Evolutionary conservation across 2,329 filamentous ascomycete genomes (phyloP).

Genomic region (Knufia petricola): DNA sequence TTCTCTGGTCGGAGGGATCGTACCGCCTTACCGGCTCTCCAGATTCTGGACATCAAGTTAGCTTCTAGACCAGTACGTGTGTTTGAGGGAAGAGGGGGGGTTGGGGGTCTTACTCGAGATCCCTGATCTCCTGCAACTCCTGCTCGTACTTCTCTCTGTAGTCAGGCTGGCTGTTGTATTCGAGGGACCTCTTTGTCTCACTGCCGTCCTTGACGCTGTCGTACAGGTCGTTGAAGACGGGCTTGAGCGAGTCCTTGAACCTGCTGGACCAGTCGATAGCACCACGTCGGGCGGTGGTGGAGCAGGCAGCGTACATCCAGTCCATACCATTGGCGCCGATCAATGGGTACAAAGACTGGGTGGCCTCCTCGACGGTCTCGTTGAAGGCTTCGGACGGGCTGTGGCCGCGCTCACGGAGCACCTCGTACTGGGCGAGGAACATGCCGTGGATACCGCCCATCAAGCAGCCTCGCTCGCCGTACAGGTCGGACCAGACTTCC

Average conservation of each 20-base stretch:
- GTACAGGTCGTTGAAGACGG: conserved; percentile 96
- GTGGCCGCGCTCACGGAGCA: conserved; percentile 97
- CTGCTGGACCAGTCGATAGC: conserved; percentile 96
- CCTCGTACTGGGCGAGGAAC: conserved; percentile 99
- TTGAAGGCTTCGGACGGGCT: conserved; percentile 98
- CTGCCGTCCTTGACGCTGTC: conserved; percentile 80
- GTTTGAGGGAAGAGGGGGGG: too few relatives aligned
- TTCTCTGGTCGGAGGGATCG: conserved; percentile 77
- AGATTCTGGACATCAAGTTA: conserved; percentile 30
- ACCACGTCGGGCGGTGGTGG: conserved; percentile 92
- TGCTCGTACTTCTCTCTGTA: conserved; percentile 96
- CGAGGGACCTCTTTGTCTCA: conserved; percentile 92
- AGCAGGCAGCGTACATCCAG: conserved; percentile 99
- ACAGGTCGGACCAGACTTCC: conserved; percentile 99
- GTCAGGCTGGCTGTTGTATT: conserved; percentile 92
- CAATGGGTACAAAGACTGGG: conserved; percentile 92
- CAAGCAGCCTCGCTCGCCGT: conserved; percentile 98
- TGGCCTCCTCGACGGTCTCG: conserved; percentile 99
- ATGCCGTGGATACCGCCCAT: conserved; percentile 99
- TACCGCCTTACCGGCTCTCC: too few relatives aligned
- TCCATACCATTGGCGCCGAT: conserved; percentile 98
- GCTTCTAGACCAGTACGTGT: conserved; percentile 18
- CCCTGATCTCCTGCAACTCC: conserved; percentile 97
- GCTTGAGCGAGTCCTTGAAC: conserved; percentile 98
- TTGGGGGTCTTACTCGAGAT: too few relatives aligned